Evolutionary conservation across 75 land plant genomes (phyloP).

Genomic region (Cunninghamia lanceolata): DNA sequence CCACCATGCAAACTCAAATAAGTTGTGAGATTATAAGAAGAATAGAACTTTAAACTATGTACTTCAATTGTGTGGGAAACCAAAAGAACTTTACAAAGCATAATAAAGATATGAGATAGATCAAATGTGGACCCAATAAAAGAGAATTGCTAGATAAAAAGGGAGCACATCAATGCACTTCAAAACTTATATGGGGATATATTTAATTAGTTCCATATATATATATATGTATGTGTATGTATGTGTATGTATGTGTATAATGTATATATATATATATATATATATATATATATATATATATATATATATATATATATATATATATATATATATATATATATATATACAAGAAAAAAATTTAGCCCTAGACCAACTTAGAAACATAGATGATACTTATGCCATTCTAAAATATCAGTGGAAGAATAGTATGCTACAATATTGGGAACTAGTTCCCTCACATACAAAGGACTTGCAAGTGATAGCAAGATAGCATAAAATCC

Average conservation of each 20-base stretch:
- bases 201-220: not conserved
- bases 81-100: not conserved
- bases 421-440: constrained; percentile 77
- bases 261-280: no score
- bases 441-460: constrained; percentile 80
- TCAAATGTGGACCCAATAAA: not conserved
- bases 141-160: not conserved
- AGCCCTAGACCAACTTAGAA: not conserved
- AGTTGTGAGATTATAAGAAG: not conserved
- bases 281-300: no score
- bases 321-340: not conserved
- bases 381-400: constrained; percentile 64
- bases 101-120: not conserved
- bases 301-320: no score
- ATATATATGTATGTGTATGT: no score
- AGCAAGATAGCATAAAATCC: not conserved
- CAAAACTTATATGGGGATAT: not conserved
- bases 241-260: no score
- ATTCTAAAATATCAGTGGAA: constrained; percentile 76
- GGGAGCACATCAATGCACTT: not conserved
- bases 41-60: not conserved
- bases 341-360: not conserved
- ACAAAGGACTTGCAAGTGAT: not conserved
- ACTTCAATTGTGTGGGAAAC: not conserved
- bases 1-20: not conserved